Conservation (phyloP, 805 yeast species). For the Maudiozyma saulgeensis region DNA sequence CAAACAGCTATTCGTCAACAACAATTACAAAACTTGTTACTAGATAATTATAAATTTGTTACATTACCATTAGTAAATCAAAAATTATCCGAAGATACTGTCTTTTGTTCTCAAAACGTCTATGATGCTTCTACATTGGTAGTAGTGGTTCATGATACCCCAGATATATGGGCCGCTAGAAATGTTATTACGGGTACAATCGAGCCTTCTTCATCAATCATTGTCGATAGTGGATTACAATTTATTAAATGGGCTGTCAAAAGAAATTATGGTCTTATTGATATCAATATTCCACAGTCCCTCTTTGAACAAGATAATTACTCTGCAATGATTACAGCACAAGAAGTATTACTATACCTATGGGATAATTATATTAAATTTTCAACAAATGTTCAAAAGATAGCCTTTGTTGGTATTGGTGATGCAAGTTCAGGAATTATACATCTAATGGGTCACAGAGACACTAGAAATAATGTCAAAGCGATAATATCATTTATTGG, state of each 20-base stretch:
- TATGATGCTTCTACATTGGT: constrained; percentile 55
- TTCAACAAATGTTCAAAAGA: constrained; percentile 52
- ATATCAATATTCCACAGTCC: constrained; percentile 64
- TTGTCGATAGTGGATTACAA: constrained; percentile 64
- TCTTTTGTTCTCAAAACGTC: constrained; percentile 57
- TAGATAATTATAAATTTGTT: constrained; percentile 43
- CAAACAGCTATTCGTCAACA: constrained; percentile 68
- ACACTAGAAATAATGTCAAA: constrained; percentile 51
- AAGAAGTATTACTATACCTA: constrained; percentile 64
- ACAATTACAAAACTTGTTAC: constrained; percentile 50
- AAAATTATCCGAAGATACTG: constrained; percentile 25
- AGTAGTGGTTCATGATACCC: constrained; percentile 78
- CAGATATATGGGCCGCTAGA: constrained; percentile 81
- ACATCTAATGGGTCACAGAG: constrained; percentile 79
- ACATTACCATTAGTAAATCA: constrained; percentile 52
- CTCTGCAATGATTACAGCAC: constrained; percentile 58
- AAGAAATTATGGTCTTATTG: constrained; percentile 67
- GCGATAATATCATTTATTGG: constrained; percentile 66
- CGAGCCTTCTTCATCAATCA: constrained; percentile 60
- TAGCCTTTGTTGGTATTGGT: constrained; percentile 81
- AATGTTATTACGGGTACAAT: constrained; percentile 74
- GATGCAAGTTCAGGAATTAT: constrained; percentile 82
- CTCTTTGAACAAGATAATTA: constrained; percentile 40
- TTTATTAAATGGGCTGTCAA: constrained; percentile 60
- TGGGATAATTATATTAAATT: constrained; percentile 89